phyloP scores from a whole-genome alignment of 495 filamentous ascomycete genomes.

The Amorphotheca resinae region DNA sequence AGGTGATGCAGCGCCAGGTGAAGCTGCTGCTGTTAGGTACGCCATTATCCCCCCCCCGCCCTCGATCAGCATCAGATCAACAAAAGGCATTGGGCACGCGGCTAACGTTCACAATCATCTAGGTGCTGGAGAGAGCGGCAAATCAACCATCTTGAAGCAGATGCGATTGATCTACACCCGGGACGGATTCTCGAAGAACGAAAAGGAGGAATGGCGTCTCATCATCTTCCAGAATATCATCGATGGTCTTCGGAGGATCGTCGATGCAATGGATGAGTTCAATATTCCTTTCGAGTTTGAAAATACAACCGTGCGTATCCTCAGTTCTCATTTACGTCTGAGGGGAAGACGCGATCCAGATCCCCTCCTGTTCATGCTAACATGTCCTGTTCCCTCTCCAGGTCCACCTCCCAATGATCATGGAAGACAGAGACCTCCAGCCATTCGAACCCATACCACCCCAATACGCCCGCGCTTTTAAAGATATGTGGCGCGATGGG shows the following conservation, averaged over 20 bases:
- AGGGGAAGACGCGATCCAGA: slow-evolving; percentile 20
- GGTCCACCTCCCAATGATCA: slow-evolving; percentile 16
- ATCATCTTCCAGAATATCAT: slow-evolving; percentile 92
- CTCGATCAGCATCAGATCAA: neutral
- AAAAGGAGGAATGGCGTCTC: slow-evolving; percentile 83
- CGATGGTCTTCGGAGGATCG: slow-evolving; percentile 75
- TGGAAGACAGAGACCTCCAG: slow-evolving; percentile 38
- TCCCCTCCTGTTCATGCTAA: slow-evolving; percentile 1
- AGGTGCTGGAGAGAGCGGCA: slow-evolving; percentile 97
- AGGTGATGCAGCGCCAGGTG: slow-evolving; percentile 63
- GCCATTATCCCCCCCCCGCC: slow-evolving; percentile 16
- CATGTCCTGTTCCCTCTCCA: slow-evolving; percentile 4
- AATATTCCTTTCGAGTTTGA: slow-evolving; percentile 61
- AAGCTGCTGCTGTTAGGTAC: slow-evolving; percentile 74
- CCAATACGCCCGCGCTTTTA: slow-evolving; percentile 64
- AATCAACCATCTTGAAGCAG: slow-evolving; percentile 97
- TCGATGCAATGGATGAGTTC: slow-evolving; percentile 88
- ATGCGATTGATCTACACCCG: slow-evolving; percentile 97
- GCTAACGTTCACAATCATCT: slow-evolving; percentile 11
- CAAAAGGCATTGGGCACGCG: neutral
- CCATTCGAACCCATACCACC: slow-evolving; percentile 59
- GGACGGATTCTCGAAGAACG: slow-evolving; percentile 72
- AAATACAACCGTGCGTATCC: slow-evolving; percentile 60
- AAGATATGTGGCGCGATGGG: slow-evolving; percentile 67
- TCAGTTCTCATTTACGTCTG: slow-evolving; percentile 15